Base-by-base conservation (phyloP, 1,139 yeast genomes). In the Magnusiomyces sp. region DNA sequence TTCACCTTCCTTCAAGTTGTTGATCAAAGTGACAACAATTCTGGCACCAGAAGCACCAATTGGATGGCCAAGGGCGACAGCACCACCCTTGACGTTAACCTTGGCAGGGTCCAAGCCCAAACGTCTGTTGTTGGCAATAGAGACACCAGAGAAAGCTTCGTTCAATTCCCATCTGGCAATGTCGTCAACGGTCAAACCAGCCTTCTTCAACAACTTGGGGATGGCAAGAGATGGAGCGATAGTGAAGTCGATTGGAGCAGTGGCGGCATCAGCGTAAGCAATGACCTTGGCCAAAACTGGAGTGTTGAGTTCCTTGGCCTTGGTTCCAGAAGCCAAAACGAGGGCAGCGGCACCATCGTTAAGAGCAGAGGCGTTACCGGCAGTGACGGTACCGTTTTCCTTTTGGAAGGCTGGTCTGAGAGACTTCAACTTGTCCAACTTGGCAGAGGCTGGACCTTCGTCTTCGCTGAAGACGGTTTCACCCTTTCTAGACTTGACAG, bases 211-310 rank as follows among this genome's bases (percentile, higher is more conserved):
- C 43, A 95, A 95, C 70, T 83, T 83, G 70, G 96, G 96, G 63
- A 90, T 78, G 47, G 96, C 95, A 63, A 85, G 72, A 38, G 95
- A 74, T 56, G 97, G 97, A 36, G 97, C 95, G 70, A 88, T 83
- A 53, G 97, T 88, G 74, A 89, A 89, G 68, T 89, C 95, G 58
- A 83, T 77, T 56, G 97, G 97, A 40, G 80, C 78, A 60, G 87
- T 86, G 46, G 95, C 96, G 59, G 95, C 96, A 69, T 89, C 97
- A 66, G 95, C 95, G 88, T 94, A 88, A 53, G 95, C 92, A 50
- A 78, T 62, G 59, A 89, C 77, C 65, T 79, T 78, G 55, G 94
- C 97, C 58, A 87, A 69, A 3, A 69, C 70, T 34, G 57, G 63
- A 86, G 95, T 66, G 69, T 83, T 68, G 79, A 75, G 55, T 78